phyloP scores from a whole-genome alignment of 2,329 filamentous ascomycete genomes.

The Calonectria leucothoes region DNA sequence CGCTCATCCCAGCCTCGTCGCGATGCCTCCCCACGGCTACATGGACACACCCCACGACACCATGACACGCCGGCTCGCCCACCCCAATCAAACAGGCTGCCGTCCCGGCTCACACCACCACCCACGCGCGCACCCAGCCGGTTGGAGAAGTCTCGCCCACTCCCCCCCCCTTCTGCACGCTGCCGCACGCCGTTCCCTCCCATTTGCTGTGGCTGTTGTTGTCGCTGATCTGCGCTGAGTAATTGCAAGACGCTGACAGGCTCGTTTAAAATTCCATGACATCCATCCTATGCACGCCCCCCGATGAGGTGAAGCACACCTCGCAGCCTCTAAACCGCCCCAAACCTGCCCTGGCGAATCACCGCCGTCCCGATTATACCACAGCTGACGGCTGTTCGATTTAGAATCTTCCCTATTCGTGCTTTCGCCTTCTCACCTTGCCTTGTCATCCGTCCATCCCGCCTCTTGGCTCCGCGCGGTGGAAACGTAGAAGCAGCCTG shows the following conservation, averaged over 20 bases:
- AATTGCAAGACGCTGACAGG: constrained; percentile 51
- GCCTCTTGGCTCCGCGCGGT: constrained; percentile 36
- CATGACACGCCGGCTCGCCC: constrained; percentile 32
- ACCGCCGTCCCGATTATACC: constrained; percentile 35
- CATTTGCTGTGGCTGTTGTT: constrained; percentile 32
- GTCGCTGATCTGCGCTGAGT: constrained; percentile 45
- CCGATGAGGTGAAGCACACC: constrained; percentile 32
- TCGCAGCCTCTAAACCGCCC: constrained; percentile 31
- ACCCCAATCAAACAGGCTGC: constrained; percentile 21
- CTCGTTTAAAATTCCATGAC: constrained; percentile 32
- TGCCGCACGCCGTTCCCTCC: constrained; percentile 25
- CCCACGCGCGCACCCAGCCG: constrained; percentile 21
- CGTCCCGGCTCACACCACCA: constrained; percentile 39
- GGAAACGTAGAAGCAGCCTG: constrained; percentile 38
- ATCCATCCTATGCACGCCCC: constrained; percentile 35
- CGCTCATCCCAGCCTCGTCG: constrained; percentile 31
- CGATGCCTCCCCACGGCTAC: constrained; percentile 33
- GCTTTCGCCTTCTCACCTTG: constrained; percentile 28
- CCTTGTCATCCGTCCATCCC: constrained; percentile 31
- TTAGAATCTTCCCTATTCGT: constrained; percentile 39
- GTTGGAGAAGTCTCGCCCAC: constrained; percentile 10
- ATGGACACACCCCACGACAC: constrained; percentile 34
- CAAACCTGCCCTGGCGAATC: constrained; percentile 37
- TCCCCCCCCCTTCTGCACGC: constrained; percentile 10
- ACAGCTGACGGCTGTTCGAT: constrained; percentile 34